Percentiles rank a stretch among this genome's conserved stretches.
phyloP scores from a whole-genome alignment of 2,329 filamentous ascomycete genomes.

The Chrysoporthe austroafricana region DNA sequence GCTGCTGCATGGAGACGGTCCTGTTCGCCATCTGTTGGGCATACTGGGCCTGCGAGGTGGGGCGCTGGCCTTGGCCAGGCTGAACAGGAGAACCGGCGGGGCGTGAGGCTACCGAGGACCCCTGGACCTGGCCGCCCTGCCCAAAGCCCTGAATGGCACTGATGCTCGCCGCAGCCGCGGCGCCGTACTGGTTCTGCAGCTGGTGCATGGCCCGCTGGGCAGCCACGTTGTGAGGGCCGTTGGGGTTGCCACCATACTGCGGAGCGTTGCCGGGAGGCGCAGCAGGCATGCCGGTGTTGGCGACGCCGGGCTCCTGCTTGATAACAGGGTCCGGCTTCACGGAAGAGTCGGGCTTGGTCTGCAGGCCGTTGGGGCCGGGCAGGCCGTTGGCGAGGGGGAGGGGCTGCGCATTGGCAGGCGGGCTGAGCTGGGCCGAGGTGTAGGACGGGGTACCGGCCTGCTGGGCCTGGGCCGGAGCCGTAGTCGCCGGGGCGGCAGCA shows the following conservation, averaged over 20 bases:
- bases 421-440: constrained; percentile 43
- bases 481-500: constrained; percentile 37
- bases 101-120: constrained; percentile 36
- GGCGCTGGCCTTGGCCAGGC: constrained; percentile 28
- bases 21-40: constrained; percentile 40
- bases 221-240: constrained; percentile 40
- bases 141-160: constrained; percentile 59
- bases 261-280: constrained; percentile 40
- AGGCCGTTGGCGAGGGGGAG: constrained; percentile 36
- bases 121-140: constrained; percentile 37
- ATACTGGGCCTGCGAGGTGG: constrained; percentile 35
- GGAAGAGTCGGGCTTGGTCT: constrained; percentile 57
- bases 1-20: constrained; percentile 36
- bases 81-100: constrained; percentile 30
- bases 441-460: constrained; percentile 35
- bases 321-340: constrained; percentile 51
- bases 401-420: constrained; percentile 36
- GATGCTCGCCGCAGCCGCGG: constrained; percentile 68
- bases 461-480: constrained; percentile 33
- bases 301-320: constrained; percentile 52
- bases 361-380: constrained; percentile 38
- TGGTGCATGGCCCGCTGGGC: constrained; percentile 60
- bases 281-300: constrained; percentile 35
- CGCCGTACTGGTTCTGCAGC: constrained; percentile 63
- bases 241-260: constrained; percentile 13